These are phyloP conservation scores for Ophiostoma himal-ulmi DNA, from an alignment of 2,329 filamentous ascomycete species.

Conservation along the genomic window DNA sequence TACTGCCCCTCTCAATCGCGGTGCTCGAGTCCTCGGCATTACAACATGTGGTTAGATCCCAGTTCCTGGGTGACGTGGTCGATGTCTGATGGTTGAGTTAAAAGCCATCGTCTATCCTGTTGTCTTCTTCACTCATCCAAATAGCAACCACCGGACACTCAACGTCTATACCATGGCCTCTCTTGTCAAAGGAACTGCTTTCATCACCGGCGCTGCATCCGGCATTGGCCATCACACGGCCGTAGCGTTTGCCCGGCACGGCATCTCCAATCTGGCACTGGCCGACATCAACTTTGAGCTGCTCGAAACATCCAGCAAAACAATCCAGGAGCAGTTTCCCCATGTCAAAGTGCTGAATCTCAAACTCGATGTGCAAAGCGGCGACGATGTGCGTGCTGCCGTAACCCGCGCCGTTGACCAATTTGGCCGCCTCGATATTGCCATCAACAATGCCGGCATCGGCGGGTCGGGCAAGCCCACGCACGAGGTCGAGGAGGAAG, in stretches of 20 bases:
- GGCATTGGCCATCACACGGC: slow-evolving; percentile 2
- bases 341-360: slow-evolving; percentile 34
- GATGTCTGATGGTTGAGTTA: too few relatives aligned
- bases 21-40: not conserved
- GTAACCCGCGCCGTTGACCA: slow-evolving; percentile 38
- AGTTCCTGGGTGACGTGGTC: not conserved
- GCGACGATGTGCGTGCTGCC: slow-evolving; percentile 39
- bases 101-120: too few relatives aligned
- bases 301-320: slow-evolving; percentile 32
- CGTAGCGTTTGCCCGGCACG: not conserved
- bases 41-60: not conserved
- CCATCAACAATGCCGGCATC: slow-evolving; percentile 52
- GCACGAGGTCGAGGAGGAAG: slow-evolving; percentile 41
- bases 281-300: slow-evolving; percentile 39
- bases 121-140: too few relatives aligned
- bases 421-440: slow-evolving; percentile 51
- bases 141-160: not conserved
- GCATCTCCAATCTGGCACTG: slow-evolving; percentile 40
- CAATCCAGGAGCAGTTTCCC: slow-evolving; percentile 36
- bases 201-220: not conserved
- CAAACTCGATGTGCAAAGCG: slow-evolving; percentile 42
- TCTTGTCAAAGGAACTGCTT: slow-evolving; percentile 2
- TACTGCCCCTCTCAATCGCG: not conserved
- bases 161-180: not conserved
- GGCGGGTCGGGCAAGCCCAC: slow-evolving; percentile 39